Conservation (phyloP, 1,139 yeast species). For the Kodamaea anthophila region DNA sequence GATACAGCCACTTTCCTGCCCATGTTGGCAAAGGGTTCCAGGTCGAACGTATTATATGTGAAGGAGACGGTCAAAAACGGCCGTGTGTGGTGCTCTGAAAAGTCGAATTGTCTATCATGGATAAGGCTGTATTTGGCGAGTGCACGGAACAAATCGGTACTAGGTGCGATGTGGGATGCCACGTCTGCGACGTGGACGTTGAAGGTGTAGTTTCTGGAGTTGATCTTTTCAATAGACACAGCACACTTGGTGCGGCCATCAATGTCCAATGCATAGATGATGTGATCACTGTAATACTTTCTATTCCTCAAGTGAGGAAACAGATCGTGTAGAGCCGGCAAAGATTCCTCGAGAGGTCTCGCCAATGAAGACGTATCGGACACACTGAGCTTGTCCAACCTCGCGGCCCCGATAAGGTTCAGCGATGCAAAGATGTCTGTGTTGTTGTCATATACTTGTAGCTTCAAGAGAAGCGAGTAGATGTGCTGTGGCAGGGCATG, state of each 20-base stretch:
- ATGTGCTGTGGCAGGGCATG: slow-evolving; percentile 12
- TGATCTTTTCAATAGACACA: slow-evolving; percentile 31
- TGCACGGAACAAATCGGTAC: slow-evolving; percentile 15
- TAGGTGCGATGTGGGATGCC: slow-evolving; percentile 27
- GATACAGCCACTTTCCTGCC: slow-evolving; percentile 20
- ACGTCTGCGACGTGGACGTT: slow-evolving; percentile 44
- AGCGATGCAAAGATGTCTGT: slow-evolving; percentile 31
- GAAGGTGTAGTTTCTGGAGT: slow-evolving; percentile 25
- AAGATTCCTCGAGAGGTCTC: neutral
- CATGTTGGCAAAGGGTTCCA: slow-evolving; percentile 28
- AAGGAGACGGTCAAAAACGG: slow-evolving; percentile 36
- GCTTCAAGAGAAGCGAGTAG: slow-evolving; percentile 14
- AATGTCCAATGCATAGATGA: slow-evolving; percentile 24
- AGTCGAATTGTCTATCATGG: slow-evolving; percentile 10
- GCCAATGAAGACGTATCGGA: slow-evolving; percentile 8
- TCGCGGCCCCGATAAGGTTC: slow-evolving; percentile 21
- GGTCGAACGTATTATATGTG: slow-evolving; percentile 27
- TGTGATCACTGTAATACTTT: slow-evolving; percentile 23
- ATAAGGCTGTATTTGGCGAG: neutral
- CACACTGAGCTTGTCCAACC: slow-evolving; percentile 13
- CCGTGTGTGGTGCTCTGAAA: slow-evolving; percentile 6
- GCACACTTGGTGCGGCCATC: slow-evolving; percentile 11
- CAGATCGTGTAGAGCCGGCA: slow-evolving; percentile 13
- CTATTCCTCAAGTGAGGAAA: slow-evolving; percentile 25
- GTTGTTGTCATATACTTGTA: slow-evolving; percentile 21